phyloP scores from a whole-genome alignment of 2,329 filamentous ascomycete genomes.

The Neonectria hederae region DNA sequence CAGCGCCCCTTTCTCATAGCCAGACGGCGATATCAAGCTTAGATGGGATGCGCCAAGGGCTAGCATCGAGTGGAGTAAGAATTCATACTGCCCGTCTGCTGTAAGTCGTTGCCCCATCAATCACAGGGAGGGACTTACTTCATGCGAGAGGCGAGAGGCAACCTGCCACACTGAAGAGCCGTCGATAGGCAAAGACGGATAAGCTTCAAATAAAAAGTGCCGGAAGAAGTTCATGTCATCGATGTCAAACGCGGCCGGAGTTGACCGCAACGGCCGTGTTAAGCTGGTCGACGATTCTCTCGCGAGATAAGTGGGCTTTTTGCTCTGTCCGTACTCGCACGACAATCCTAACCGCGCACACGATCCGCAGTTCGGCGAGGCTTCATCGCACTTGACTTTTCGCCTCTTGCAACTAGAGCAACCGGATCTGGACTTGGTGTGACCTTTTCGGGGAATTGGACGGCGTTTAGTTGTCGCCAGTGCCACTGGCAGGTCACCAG shows the following conservation, averaged over 20 bases:
- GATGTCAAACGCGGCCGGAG: slow-evolving; percentile 47
- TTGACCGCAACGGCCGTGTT: slow-evolving; percentile 30
- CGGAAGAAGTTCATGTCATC: slow-evolving; percentile 63
- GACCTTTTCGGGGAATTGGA: slow-evolving; percentile 48
- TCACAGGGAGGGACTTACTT: slow-evolving; percentile 36
- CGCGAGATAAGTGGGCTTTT: background rate
- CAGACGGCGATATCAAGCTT: slow-evolving; percentile 35
- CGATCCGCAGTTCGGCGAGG: slow-evolving; percentile 46
- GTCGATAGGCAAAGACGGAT: slow-evolving; percentile 51
- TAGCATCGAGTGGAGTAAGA: slow-evolving; percentile 54
- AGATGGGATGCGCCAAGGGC: slow-evolving; percentile 53
- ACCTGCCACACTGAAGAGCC: slow-evolving; percentile 50
- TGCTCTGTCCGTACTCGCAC: slow-evolving; percentile 46
- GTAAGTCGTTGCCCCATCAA: background rate
- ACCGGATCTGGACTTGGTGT: slow-evolving; percentile 48
- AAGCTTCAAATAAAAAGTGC: slow-evolving; percentile 59
- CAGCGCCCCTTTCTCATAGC: slow-evolving; percentile 43
- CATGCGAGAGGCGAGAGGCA: slow-evolving; percentile 50
- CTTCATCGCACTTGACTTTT: slow-evolving; percentile 58
- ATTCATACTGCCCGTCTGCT: slow-evolving; percentile 46
- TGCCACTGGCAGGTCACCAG: background rate
- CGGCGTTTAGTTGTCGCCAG: slow-evolving; percentile 33
- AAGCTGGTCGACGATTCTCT: slow-evolving; percentile 11
- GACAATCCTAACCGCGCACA: slow-evolving; percentile 49
- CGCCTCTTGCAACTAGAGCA: slow-evolving; percentile 47